Evolutionary conservation across 2,329 filamentous ascomycete genomes (phyloP).

Genomic region (Purpureocillium lavendulum): DNA sequence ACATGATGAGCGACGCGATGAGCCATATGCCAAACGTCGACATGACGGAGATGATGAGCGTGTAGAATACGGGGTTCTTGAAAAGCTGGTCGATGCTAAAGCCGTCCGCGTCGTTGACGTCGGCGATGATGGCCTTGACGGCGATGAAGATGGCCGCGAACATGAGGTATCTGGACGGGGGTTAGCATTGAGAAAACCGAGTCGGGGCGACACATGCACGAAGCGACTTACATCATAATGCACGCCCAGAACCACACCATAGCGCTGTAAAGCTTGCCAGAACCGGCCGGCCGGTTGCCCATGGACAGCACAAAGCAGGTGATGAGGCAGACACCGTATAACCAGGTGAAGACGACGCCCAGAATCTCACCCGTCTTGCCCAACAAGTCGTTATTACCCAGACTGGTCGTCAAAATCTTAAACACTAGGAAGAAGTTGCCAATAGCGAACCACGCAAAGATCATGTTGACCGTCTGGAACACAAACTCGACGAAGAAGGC

Average conservation of each 20-base stretch:
- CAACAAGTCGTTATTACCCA: slow-evolving; percentile 61
- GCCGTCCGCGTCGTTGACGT: slow-evolving; percentile 49
- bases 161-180: slow-evolving; percentile 61
- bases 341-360: slow-evolving; percentile 88
- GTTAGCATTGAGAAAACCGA: slow-evolving; percentile 11
- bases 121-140: slow-evolving; percentile 70
- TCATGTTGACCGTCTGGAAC: slow-evolving; percentile 93
- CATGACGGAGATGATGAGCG: slow-evolving; percentile 82
- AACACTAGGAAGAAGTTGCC: slow-evolving; percentile 99
- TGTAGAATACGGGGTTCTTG: slow-evolving; percentile 83
- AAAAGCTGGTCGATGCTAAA: slow-evolving; percentile 71
- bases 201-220: not conserved
- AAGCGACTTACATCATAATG: slow-evolving; percentile 70
- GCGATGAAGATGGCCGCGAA: slow-evolving; percentile 95
- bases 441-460: slow-evolving; percentile 98
- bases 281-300: slow-evolving; percentile 90
- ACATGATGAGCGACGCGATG: slow-evolving; percentile 83
- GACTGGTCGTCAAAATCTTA: slow-evolving; percentile 84
- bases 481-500: slow-evolving; percentile 88
- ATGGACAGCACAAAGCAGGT: slow-evolving; percentile 93
- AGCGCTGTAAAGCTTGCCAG: slow-evolving; percentile 85
- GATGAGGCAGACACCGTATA: slow-evolving; percentile 84
- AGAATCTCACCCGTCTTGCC: slow-evolving; percentile 72
- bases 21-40: slow-evolving; percentile 94
- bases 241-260: slow-evolving; percentile 98